Evolutionary conservation across 148 eudicot species (phyloP).

Genomic region (Rhododendron mucronatum): DNA sequence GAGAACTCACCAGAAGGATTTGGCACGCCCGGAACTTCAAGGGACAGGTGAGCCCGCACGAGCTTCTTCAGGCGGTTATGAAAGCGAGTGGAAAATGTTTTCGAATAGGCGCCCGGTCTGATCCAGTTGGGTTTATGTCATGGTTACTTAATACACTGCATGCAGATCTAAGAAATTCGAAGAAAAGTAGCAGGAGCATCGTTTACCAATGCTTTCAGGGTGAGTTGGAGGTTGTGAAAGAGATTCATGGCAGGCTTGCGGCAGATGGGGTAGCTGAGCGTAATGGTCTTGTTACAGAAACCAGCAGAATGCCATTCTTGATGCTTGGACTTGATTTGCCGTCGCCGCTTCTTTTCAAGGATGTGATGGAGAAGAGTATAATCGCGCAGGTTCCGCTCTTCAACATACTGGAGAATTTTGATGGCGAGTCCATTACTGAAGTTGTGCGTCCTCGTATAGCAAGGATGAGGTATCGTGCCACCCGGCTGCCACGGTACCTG

Average conservation of each 20-base stretch:
- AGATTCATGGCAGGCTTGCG: constrained; percentile 12
- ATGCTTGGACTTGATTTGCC: constrained; percentile 98
- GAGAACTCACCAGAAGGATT: too few species aligned
- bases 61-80: too few species aligned
- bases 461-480: constrained; percentile 88
- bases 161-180: too few species aligned
- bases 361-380: constrained; percentile 91
- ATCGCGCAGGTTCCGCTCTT: constrained; percentile 98
- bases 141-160: too few species aligned
- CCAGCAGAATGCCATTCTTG: constrained; percentile 81
- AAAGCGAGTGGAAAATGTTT: too few species aligned
- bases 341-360: constrained; percentile 87
- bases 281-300: constrained; percentile 38
- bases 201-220: constrained; percentile 35
- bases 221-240: constrained; percentile 88
- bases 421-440: constrained; percentile 86
- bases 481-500: constrained; percentile 79
- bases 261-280: constrained; percentile 40
- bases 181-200: too few species aligned
- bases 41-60: too few species aligned
- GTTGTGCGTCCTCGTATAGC: constrained; percentile 91
- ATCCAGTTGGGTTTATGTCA: too few species aligned
- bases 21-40: too few species aligned
- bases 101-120: too few species aligned
- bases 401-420: constrained; percentile 91